Evolutionary conservation across 495 filamentous ascomycete genomes (phyloP), one percentile per base, ranked within the genome.

Genomic region (Pyrenula aspistea): DNA sequence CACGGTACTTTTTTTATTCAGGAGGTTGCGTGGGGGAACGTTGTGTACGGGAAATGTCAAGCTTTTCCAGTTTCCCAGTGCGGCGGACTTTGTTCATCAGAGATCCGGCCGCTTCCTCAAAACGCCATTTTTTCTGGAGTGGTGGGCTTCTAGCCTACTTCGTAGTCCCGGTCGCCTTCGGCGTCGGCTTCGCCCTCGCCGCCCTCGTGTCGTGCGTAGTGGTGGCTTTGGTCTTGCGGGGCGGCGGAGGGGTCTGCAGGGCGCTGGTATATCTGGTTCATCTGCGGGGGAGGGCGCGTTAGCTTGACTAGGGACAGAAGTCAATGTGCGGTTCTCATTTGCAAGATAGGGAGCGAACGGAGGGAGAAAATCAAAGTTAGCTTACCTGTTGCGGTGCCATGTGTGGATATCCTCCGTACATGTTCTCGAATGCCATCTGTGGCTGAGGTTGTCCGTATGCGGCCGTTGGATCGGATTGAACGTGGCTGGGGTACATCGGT

Each of bases 361-460:
- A n/a, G n/a, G n/a, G n/a, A n/a, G n/a, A n/a, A n/a, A n/a, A n/a
- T n/a, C n/a, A n/a, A n/a, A n/a, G 31, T 22, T 31, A 24, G 72
- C 79, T 60, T 78, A 92, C 89, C 80, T 91, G 89, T 71, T 94
- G 90, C 59, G 86, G 79, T 59, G 86, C 86, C 77, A 95, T 86
- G 59, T 82, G 76, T 36, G 85, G 79, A 69, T 89, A 93, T 25
- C 80, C 79, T 54, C 64, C 70, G 72, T 96, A 96, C 78, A 96
- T 95, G 54, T 76, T 78, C 60, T 91, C 88, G 65, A 92, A 96
- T 19, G 50, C 22, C 81, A 96, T 93, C 61, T 83, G 83, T 49
- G 82, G 77, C 62, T 83, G 84, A 47, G 83, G 81, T 55, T 91
- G 86, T 48, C 82, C 85, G 67, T 92, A 91, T 23, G 80, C 76